Evolutionary conservation across 352 stramenopile species (phyloP).

Genomic region (Pythium chondricola): DNA sequence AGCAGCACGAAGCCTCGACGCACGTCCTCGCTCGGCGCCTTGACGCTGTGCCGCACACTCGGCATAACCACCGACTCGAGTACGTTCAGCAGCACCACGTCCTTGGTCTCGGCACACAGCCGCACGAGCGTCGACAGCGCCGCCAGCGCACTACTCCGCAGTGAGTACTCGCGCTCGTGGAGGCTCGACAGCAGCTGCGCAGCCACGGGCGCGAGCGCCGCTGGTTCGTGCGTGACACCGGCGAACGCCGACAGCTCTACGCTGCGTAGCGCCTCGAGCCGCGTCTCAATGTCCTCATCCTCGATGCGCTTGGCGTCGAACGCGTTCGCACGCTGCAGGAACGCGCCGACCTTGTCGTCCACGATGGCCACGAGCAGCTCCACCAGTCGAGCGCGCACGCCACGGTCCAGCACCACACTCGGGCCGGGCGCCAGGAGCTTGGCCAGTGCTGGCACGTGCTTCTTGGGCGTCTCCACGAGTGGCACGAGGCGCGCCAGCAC

Average conservation of each 20-base stretch:
- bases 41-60: constrained; percentile 77
- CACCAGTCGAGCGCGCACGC: constrained; percentile 55
- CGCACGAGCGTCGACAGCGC: constrained; percentile 49
- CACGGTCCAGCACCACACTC: constrained; percentile 64
- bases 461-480: constrained; percentile 60
- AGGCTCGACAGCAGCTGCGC: constrained; percentile 78
- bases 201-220: constrained; percentile 68
- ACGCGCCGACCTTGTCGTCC: constrained; percentile 28
- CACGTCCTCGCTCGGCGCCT: constrained; percentile 62
- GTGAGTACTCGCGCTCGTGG: constrained; percentile 80
- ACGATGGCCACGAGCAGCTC: constrained; percentile 65
- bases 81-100: constrained; percentile 50
- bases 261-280: constrained; percentile 64
- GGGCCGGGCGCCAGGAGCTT: constrained; percentile 68
- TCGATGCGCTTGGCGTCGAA: constrained; percentile 78
- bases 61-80: constrained; percentile 88
- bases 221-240: constrained; percentile 47
- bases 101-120: constrained; percentile 26
- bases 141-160: constrained; percentile 64
- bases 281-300: constrained; percentile 78
- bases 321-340: constrained; percentile 64
- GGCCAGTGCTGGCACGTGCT: constrained; percentile 69
- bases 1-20: constrained; percentile 84
- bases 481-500: constrained; percentile 74
- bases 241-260: constrained; percentile 62